Percentiles rank a stretch among this genome's conserved stretches.
Evolutionary conservation across 257 asterid species (phyloP).

Genomic region (Osmanthus fragrans): DNA sequence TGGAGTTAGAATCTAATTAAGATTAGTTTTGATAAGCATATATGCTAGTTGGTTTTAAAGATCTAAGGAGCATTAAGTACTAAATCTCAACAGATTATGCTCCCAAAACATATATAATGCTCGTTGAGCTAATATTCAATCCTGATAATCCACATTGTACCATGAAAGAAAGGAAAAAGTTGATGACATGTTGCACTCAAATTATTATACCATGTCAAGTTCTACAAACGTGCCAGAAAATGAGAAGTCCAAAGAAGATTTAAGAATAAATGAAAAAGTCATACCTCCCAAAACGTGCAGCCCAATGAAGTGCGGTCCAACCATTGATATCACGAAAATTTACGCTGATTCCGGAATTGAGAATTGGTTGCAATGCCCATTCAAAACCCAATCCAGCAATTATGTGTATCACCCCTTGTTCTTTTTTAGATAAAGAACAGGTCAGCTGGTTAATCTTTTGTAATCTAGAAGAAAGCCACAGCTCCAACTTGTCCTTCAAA

Average conservation of each 20-base stretch:
- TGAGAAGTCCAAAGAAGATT: background rate
- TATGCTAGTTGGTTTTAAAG: background rate
- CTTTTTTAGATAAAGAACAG: slow-evolving; percentile 66
- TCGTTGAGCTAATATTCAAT: background rate
- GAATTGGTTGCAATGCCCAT: slow-evolving; percentile 93
- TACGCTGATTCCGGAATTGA: slow-evolving; percentile 70
- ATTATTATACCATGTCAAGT: background rate
- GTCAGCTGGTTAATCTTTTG: slow-evolving; percentile 32
- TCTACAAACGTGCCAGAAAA: background rate
- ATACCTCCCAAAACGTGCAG: slow-evolving; percentile 97
- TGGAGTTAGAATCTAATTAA: background rate
- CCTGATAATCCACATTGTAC: background rate
- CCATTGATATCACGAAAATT: slow-evolving; percentile 88
- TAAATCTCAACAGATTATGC: background rate
- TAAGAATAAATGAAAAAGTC: slow-evolving; percentile 16
- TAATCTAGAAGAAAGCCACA: slow-evolving; percentile 70
- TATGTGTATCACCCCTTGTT: slow-evolving; percentile 85
- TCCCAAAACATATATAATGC: background rate
- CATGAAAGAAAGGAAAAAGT: background rate
- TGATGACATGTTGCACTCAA: background rate
- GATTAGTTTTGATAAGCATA: background rate
- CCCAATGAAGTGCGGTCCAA: slow-evolving; percentile 99
- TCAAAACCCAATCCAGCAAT: slow-evolving; percentile 90
- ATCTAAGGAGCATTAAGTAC: background rate
- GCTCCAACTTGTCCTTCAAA: slow-evolving; percentile 72